Percentiles rank a stretch among this genome's conserved stretches.
These are phyloP conservation scores for Arachis stenosperma DNA, from an alignment of 306 rosid species.

Conservation along the genomic window DNA sequence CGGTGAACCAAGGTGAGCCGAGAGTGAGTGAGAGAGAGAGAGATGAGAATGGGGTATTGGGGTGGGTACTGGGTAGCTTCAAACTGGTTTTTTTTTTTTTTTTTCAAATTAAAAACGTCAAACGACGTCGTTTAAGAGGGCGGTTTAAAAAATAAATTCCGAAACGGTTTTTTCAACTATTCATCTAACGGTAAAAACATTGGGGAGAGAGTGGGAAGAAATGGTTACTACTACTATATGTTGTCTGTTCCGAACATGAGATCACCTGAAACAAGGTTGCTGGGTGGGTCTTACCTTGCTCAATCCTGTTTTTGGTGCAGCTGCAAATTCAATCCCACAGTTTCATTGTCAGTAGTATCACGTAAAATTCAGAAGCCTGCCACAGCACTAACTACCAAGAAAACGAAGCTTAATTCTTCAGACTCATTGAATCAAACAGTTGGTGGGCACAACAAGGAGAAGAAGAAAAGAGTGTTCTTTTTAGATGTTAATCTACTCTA, in stretches of 20 bases:
- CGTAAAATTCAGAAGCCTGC: slow-evolving; percentile 25
- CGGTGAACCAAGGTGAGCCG: too few relatives aligned
- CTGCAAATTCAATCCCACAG: slow-evolving; percentile 24
- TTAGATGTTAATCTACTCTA: slow-evolving; percentile 88
- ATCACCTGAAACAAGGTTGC: slow-evolving; percentile 38
- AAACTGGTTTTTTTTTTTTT: too few relatives aligned
- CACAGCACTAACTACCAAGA: slow-evolving; percentile 1
- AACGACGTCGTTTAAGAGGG: too few relatives aligned
- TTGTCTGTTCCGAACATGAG: slow-evolving; percentile 5
- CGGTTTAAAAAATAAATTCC: too few relatives aligned
- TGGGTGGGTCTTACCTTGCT: slow-evolving; percentile 33
- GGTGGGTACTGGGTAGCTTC: too few relatives aligned
- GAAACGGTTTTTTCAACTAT: too few relatives aligned
- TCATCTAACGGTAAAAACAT: too few relatives aligned
- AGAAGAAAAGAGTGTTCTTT: slow-evolving; percentile 68
- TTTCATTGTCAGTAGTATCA: slow-evolving; percentile 21
- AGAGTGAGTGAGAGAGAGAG: too few relatives aligned
- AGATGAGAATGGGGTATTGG: too few relatives aligned
- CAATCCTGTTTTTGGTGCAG: slow-evolving; percentile 40
- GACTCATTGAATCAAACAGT: slow-evolving; percentile 38
- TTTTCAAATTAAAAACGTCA: background rate
- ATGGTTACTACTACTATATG: background rate
- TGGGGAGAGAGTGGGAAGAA: background rate
- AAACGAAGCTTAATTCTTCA: slow-evolving; percentile 30
- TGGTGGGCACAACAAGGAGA: slow-evolving; percentile 43